These are phyloP conservation scores for Pulveroboletus frians DNA, from an alignment of 768 basidiomycete genomes.

Conservation along the genomic window DNA sequence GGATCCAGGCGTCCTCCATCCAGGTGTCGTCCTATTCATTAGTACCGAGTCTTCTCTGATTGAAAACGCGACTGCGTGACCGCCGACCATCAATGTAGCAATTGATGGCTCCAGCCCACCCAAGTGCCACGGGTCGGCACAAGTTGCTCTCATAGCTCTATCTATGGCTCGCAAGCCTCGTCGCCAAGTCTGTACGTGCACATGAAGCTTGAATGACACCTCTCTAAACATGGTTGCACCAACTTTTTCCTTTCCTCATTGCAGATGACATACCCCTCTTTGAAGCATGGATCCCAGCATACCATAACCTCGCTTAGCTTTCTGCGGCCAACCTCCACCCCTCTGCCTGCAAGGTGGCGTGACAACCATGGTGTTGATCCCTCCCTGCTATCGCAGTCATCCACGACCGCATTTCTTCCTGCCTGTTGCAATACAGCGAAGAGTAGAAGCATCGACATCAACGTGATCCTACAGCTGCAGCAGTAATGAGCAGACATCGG, in stretches of 20 bases:
- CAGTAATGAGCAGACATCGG: conserved; percentile 20
- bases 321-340: conserved; percentile 22
- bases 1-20: background rate
- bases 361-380: conserved; percentile 15
- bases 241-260: conserved; percentile 3
- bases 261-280: conserved; percentile 14
- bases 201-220: conserved; percentile 12
- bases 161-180: background rate
- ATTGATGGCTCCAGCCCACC: conserved; percentile 1
- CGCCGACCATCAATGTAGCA: conserved; percentile 3
- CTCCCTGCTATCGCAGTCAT: conserved; percentile 20
- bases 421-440: conserved; percentile 20
- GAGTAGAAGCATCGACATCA: conserved; percentile 26
- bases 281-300: conserved; percentile 18
- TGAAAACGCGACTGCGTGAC: conserved; percentile 14
- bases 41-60: conserved; percentile 12
- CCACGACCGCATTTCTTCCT: conserved; percentile 22
- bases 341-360: conserved; percentile 27
- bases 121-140: conserved; percentile 6
- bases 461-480: conserved; percentile 24
- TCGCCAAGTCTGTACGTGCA: conserved; percentile 5
- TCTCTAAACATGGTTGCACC: conserved; percentile 6
- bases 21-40: conserved; percentile 16
- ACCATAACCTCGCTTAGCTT: conserved; percentile 25
- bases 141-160: conserved; percentile 1